Evolutionary conservation across 805 yeast species (phyloP).

Genomic region (Lachancea nothofagi): DNA sequence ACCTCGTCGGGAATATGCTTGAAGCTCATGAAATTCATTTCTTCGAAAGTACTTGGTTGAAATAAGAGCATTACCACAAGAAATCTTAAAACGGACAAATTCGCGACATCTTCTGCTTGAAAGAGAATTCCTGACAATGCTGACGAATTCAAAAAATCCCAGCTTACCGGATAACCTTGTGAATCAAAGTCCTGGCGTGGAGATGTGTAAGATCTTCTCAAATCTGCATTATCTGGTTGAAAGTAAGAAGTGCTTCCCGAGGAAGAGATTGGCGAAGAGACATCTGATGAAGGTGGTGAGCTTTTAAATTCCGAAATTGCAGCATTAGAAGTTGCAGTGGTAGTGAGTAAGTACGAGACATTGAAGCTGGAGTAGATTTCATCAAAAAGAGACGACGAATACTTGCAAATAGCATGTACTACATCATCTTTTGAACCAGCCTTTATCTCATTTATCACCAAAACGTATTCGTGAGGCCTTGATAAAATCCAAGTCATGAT

Average conservation of each 20-base stretch:
- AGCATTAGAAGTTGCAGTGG: constrained; percentile 6
- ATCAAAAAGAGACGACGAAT: constrained; percentile 22
- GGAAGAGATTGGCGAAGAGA: constrained; percentile 4
- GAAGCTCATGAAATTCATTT: constrained; percentile 21
- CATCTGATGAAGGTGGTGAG: constrained; percentile 6
- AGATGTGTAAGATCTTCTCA: background rate
- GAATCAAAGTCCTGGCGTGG: background rate
- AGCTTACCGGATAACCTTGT: background rate
- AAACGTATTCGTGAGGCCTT: constrained; percentile 42
- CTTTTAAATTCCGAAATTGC: constrained; percentile 8
- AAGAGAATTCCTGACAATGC: constrained; percentile 4
- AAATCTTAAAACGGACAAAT: constrained; percentile 26
- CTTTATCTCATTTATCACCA: constrained; percentile 7
- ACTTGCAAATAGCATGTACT: constrained; percentile 13
- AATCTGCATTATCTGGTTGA: constrained; percentile 1
- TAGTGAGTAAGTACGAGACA: constrained; percentile 17
- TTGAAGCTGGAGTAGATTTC: constrained; percentile 25
- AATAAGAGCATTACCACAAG: constrained; percentile 23
- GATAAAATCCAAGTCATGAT: constrained; percentile 46
- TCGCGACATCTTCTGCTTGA: constrained; percentile 23
- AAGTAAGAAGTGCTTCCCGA: constrained; percentile 6
- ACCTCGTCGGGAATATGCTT: constrained; percentile 20
- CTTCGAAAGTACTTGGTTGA: constrained; percentile 24
- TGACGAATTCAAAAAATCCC: constrained; percentile 4
- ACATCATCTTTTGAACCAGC: constrained; percentile 11